Conservation (phyloP, 2,329 filamentous ascomycete genomes). For the Saccharata proteae region DNA sequence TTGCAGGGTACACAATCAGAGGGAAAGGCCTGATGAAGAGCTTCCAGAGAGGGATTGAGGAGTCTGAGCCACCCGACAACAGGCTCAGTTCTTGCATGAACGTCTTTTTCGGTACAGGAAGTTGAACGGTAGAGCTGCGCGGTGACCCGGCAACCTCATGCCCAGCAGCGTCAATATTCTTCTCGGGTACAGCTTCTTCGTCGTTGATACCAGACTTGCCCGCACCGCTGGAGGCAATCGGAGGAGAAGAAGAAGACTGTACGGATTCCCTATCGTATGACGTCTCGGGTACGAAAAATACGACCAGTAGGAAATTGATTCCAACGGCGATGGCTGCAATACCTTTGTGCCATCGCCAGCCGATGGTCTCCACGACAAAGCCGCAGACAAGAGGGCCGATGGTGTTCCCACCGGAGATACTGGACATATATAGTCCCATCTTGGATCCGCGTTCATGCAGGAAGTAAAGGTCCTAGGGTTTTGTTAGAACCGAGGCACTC, state of each 20-base stretch:
- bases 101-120: slow-evolving; percentile 18
- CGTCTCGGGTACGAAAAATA: slow-evolving; percentile 27
- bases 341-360: slow-evolving; percentile 31
- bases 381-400: slow-evolving; percentile 29
- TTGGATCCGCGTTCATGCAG: slow-evolving; percentile 23
- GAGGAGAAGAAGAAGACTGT: background rate
- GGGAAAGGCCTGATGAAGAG: slow-evolving; percentile 26
- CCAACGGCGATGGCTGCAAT: slow-evolving; percentile 20
- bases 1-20: slow-evolving; percentile 25
- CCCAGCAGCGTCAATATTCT: no score
- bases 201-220: background rate
- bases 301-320: slow-evolving; percentile 23
- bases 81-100: slow-evolving; percentile 22
- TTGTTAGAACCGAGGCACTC: slow-evolving; percentile 8
- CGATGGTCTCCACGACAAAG: slow-evolving; percentile 26
- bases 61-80: no score
- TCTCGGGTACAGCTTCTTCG: no score
- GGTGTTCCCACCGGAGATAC: slow-evolving; percentile 29
- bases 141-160: no score
- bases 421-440: slow-evolving; percentile 28
- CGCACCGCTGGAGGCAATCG: background rate
- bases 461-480: slow-evolving; percentile 15
- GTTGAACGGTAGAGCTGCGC: background rate
- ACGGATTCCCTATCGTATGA: slow-evolving; percentile 20
- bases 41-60: slow-evolving; percentile 18